These are phyloP conservation scores for Scenedesmus sp. DNA, from an alignment of 163 green algal genomes.

Conservation along the genomic window DNA sequence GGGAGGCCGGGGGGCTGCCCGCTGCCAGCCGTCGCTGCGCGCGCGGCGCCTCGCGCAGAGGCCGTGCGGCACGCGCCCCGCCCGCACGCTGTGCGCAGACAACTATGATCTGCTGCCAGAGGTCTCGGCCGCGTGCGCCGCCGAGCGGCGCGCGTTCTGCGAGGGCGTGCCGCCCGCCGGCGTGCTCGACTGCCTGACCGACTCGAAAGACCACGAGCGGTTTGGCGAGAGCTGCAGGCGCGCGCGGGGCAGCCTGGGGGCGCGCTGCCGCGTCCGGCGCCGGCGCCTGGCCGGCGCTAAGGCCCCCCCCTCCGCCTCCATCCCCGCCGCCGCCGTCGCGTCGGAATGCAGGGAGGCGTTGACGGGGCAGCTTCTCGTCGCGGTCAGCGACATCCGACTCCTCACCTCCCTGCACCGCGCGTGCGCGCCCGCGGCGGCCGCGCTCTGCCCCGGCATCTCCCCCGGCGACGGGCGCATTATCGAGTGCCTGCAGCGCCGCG, in stretches of 20 bases:
- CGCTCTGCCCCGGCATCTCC: constrained; percentile 19
- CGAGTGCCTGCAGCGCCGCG: constrained; percentile 29
- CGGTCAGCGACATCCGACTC: constrained; percentile 19
- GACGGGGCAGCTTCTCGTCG: constrained; percentile 23
- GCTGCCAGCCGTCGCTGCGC: not conserved
- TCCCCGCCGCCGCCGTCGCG: not conserved
- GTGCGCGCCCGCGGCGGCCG: constrained; percentile 11
- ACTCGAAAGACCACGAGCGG: not conserved
- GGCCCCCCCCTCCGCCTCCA: not conserved
- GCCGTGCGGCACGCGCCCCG: not conserved
- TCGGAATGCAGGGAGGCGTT: constrained; percentile 8
- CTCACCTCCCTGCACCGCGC: constrained; percentile 3
- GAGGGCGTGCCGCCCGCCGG: constrained; percentile 1
- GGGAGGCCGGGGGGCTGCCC: not conserved
- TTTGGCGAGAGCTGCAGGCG: constrained; percentile 14
- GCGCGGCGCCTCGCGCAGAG: not conserved
- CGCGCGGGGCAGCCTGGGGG: too few relatives aligned
- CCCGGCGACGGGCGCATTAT: constrained; percentile 23
- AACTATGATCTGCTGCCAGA: constrained; percentile 35
- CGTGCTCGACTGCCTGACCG: constrained; percentile 35
- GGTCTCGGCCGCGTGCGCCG: not conserved
- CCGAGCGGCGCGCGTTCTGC: constrained; percentile 8
- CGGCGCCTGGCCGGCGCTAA: not conserved
- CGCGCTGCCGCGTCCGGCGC: too few relatives aligned
- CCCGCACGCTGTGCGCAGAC: constrained; percentile 1